These are phyloP conservation scores for Ceratocystis colombiana DNA, from an alignment of 2,329 filamentous ascomycete species.

Conservation along the genomic window DNA sequence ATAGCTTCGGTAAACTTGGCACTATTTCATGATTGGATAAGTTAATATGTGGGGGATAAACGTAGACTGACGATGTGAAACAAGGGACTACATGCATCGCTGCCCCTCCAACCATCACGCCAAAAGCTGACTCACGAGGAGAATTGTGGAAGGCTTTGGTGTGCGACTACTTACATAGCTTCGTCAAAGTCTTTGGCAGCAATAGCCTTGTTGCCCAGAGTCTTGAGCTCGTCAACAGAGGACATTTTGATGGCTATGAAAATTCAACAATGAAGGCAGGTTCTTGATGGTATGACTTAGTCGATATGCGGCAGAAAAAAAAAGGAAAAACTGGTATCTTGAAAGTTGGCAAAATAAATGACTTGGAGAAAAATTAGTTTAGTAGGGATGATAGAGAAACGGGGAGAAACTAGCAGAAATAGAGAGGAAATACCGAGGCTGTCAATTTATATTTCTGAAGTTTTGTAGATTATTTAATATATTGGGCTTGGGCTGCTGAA, in stretches of 20 bases:
- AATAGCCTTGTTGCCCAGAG: conserved; percentile 97
- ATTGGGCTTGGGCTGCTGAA: background rate
- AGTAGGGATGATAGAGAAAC: conserved; percentile 8
- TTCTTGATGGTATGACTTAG: background rate
- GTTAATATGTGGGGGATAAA: background rate
- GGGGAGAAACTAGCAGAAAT: background rate
- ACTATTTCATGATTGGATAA: conserved; percentile 38
- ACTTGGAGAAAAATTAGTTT: conserved; percentile 2
- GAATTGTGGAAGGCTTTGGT: background rate
- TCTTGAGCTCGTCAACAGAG: conserved; percentile 74
- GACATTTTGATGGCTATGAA: conserved; percentile 37
- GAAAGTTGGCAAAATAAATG: conserved; percentile 14
- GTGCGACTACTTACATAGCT: conserved; percentile 64
- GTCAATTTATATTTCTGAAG: conserved; percentile 21
- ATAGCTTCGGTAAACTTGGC: conserved; percentile 94
- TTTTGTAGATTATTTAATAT: background rate
- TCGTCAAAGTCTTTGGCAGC: conserved; percentile 93
- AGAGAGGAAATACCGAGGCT: background rate
- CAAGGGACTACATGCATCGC: background rate
- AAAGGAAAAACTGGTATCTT: conserved; percentile 15
- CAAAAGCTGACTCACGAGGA: background rate
- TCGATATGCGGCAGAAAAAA: conserved; percentile 3
- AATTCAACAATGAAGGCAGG: background rate
- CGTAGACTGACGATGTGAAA: background rate
- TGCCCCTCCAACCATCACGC: no score